Conservation (phyloP, 208 protist species). For the Naegleria gruberi region DNA sequence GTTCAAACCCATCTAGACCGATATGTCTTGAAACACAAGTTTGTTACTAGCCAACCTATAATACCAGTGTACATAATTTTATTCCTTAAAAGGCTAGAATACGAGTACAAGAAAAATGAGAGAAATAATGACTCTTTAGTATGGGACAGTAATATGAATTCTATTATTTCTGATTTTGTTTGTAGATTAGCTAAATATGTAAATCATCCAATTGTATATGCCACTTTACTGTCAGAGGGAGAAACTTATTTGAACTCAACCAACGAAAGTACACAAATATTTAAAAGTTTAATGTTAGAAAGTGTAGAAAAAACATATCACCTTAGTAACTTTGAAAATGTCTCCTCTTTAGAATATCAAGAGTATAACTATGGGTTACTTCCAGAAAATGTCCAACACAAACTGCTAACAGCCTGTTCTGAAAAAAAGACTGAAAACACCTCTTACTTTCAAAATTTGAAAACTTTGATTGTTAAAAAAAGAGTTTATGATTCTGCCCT, state of each 20-base stretch:
- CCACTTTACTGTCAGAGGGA: background rate
- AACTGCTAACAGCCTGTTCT: background rate
- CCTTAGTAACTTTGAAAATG: background rate
- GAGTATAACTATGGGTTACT: background rate
- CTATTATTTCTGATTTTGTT: background rate
- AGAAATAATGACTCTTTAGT: background rate
- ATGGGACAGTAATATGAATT: background rate
- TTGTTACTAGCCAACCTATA: background rate
- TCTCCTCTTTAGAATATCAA: background rate
- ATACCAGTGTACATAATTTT: background rate
- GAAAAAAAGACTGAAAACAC: background rate
- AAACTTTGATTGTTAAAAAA: background rate
- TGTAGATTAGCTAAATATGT: background rate
- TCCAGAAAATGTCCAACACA: background rate
- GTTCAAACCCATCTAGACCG: background rate
- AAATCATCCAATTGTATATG: background rate
- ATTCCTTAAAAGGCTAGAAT: background rate
- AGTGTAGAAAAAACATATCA: background rate
- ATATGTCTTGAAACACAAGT: background rate
- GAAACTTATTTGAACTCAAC: background rate
- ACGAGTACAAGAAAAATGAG: background rate
- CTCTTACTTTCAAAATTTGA: background rate
- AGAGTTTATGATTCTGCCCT: background rate
- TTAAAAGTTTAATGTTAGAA: background rate
- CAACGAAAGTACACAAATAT: background rate